phyloP scores from a whole-genome alignment of 2,329 filamentous ascomycete genomes.

The Colletotrichum destructivum region DNA sequence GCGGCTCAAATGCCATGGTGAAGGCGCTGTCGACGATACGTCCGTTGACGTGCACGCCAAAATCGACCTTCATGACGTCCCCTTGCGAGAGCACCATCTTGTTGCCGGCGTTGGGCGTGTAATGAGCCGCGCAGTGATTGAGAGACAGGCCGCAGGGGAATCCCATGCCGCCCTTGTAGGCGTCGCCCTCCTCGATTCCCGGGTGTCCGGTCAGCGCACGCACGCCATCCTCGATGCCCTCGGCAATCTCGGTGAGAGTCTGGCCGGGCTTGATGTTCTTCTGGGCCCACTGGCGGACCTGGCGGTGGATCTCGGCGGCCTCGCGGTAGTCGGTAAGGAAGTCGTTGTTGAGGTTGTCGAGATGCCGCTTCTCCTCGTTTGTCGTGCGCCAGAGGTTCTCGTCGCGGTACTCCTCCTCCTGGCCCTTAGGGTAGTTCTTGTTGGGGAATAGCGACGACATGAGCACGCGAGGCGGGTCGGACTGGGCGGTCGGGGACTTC shows the following conservation, averaged over 20 bases:
- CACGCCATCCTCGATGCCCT: constrained; percentile 88
- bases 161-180: constrained; percentile 84
- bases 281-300: constrained; percentile 88
- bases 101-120: constrained; percentile 89
- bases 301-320: constrained; percentile 86
- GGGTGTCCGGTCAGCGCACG: constrained; percentile 83
- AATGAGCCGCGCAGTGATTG: constrained; percentile 90
- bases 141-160: constrained; percentile 89
- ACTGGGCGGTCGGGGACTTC: constrained; percentile 77
- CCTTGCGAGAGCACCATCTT: constrained; percentile 79
- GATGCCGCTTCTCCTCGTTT: constrained; percentile 85
- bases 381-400: constrained; percentile 87
- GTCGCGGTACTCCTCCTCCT: constrained; percentile 83
- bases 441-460: constrained; percentile 82
- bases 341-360: constrained; percentile 75
- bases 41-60: constrained; percentile 86
- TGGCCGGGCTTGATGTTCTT: constrained; percentile 86
- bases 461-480: constrained; percentile 81
- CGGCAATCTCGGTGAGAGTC: constrained; percentile 84
- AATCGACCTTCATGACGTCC: constrained; percentile 88
- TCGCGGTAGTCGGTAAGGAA: constrained; percentile 87
- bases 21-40: constrained; percentile 87
- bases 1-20: constrained; percentile 81
- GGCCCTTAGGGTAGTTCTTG: constrained; percentile 80
- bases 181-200: constrained; percentile 84